Conservation (phyloP, 75 land plant species). For the Picea sitchensis region DNA sequence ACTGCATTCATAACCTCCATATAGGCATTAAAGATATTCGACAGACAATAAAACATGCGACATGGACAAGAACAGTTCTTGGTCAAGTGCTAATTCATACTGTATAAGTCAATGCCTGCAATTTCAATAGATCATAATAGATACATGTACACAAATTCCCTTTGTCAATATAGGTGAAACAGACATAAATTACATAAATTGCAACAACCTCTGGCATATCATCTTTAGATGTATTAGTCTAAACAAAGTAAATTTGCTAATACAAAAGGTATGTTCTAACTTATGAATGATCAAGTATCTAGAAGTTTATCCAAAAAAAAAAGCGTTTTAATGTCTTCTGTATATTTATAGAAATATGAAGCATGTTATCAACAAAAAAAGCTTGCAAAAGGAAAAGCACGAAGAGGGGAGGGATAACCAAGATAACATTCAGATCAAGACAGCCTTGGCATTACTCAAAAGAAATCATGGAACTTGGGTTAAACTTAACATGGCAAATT, state of each 20-base stretch:
- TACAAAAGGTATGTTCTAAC: neutral
- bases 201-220: neutral
- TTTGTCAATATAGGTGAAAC: neutral
- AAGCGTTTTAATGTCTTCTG: neutral
- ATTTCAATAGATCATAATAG: neutral
- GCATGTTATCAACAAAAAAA: neutral
- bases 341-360: neutral
- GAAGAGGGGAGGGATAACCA: neutral
- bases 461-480: neutral
- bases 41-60: neutral
- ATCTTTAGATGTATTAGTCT: neutral
- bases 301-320: no score
- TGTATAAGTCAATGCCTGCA: neutral
- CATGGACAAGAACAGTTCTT: neutral
- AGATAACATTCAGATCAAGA: neutral
- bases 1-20: neutral
- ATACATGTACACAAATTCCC: neutral
- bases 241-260: neutral
- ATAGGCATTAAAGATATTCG: neutral
- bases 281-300: no score
- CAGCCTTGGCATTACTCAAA: neutral
- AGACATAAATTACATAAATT: neutral
- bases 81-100: neutral
- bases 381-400: neutral
- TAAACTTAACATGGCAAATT: neutral